Conservation (phyloP, 192 early-diverging fungal genomes). For the Rhizoclosmatium globosum region DNA sequence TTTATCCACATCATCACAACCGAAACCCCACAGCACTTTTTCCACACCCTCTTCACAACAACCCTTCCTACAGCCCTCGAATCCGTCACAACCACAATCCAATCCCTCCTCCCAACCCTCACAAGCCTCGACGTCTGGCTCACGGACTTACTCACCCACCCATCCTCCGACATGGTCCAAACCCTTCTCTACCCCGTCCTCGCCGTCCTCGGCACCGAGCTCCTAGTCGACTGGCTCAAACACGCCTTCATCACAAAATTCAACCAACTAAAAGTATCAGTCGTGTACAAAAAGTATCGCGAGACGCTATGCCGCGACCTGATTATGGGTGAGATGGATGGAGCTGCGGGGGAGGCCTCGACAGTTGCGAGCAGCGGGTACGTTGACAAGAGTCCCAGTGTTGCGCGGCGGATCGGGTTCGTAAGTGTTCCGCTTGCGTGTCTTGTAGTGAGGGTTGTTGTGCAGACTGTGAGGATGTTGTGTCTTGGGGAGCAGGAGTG, state of each 20-base stretch:
- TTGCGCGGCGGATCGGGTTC: constrained; percentile 83
- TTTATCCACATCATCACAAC: not conserved
- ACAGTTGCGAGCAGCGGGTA: constrained; percentile 46
- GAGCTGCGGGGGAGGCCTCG: not conserved
- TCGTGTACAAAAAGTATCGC: constrained; percentile 85
- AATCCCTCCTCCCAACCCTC: constrained; percentile 42
- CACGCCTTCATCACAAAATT: constrained; percentile 99
- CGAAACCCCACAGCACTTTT: constrained; percentile 10
- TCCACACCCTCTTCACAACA: not conserved
- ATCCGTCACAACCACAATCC: not conserved
- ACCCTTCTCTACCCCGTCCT: constrained; percentile 78
- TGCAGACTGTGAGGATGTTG: constrained; percentile 61
- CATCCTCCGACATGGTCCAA: constrained; percentile 64
- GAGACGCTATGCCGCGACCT: constrained; percentile 92
- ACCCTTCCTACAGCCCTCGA: not conserved
- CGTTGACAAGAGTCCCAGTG: constrained; percentile 76
- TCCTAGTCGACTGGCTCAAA: constrained; percentile 97
- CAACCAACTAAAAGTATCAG: constrained; percentile 84
- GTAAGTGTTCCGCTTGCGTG: constrained; percentile 81
- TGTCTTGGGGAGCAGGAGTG: constrained; percentile 31
- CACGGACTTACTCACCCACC: constrained; percentile 21
- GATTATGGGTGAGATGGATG: constrained; percentile 45
- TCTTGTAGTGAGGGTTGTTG: constrained; percentile 67
- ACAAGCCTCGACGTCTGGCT: not conserved
- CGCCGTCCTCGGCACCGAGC: constrained; percentile 87